These are phyloP conservation scores for Tetrahymena malaccensis DNA, from an alignment of 73 alveolate species.

Conservation along the genomic window DNA sequence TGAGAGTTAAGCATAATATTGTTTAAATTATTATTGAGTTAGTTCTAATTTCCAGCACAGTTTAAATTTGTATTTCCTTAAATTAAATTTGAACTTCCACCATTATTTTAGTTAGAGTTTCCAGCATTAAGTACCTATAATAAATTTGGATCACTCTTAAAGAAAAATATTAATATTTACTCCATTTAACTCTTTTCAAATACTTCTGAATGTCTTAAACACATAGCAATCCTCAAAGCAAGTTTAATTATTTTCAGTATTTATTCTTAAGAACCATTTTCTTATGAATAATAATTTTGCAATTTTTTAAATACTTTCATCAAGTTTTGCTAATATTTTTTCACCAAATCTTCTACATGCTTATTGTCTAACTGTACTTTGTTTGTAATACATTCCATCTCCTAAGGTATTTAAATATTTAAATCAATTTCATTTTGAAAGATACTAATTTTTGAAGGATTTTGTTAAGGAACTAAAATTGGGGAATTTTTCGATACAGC, in stretches of 20 bases:
- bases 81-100: not conserved
- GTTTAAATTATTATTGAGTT: not conserved
- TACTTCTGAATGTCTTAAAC: not conserved
- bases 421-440: not conserved
- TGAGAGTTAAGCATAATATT: not conserved
- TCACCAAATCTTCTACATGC: not conserved
- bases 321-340: not conserved
- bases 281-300: not conserved
- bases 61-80: not conserved
- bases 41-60: not conserved
- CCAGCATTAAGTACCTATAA: not conserved
- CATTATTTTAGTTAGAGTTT: not conserved
- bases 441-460: not conserved
- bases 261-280: not conserved
- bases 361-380: not conserved
- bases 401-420: not conserved
- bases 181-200: not conserved
- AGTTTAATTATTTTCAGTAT: not conserved
- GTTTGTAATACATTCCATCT: not conserved
- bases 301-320: not conserved
- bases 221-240: not conserved
- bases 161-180: not conserved
- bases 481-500: not conserved
- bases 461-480: not conserved
- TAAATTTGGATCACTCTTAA: not conserved